Percentiles rank a stretch among this genome's conserved stretches.
Evolutionary conservation across 1,139 yeast genomes (phyloP).

Genomic region (Hyphopichia wangnamkhiaoensis): DNA sequence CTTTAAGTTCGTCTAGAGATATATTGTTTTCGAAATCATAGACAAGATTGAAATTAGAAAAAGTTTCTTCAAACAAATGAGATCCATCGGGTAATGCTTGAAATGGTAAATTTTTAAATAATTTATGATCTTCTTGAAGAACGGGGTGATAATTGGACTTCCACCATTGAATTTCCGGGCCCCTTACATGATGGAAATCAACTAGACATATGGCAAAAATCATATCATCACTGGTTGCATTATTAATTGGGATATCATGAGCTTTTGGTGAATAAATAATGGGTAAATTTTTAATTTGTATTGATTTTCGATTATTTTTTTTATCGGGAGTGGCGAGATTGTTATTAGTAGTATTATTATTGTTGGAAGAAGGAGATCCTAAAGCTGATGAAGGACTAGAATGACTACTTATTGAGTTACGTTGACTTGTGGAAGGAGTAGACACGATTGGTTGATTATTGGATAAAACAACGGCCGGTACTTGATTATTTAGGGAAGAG

Average conservation of each 20-base stretch:
- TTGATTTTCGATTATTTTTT: slow-evolving; percentile 16
- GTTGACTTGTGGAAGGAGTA: slow-evolving; percentile 5
- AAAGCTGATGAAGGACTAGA: slow-evolving; percentile 4
- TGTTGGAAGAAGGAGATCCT: slow-evolving; percentile 11
- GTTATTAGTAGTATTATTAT: no score
- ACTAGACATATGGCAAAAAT: slow-evolving; percentile 87
- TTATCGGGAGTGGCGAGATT: neutral
- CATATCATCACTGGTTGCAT: slow-evolving; percentile 29
- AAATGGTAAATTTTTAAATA: slow-evolving; percentile 91
- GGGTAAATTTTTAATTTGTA: slow-evolving; percentile 42
- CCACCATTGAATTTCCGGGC: slow-evolving; percentile 96
- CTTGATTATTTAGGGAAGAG: no score
- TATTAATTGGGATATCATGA: slow-evolving; percentile 5
- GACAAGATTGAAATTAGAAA: slow-evolving; percentile 85
- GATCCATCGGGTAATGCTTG: slow-evolving; percentile 97
- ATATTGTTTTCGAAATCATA: slow-evolving; percentile 59
- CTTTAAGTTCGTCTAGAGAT: slow-evolving; percentile 47
- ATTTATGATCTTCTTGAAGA: slow-evolving; percentile 37
- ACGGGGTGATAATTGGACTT: slow-evolving; percentile 58
- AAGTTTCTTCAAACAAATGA: slow-evolving; percentile 88
- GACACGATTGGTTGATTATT: slow-evolving; percentile 1
- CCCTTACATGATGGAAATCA: slow-evolving; percentile 90
- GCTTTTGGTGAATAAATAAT: slow-evolving; percentile 20
- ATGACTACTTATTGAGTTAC: slow-evolving; percentile 4
- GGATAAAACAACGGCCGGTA: slow-evolving; percentile 8